Evolutionary conservation across 192 early-diverging fungal genomes (phyloP).

Genomic region (Coemansia sp.): DNA sequence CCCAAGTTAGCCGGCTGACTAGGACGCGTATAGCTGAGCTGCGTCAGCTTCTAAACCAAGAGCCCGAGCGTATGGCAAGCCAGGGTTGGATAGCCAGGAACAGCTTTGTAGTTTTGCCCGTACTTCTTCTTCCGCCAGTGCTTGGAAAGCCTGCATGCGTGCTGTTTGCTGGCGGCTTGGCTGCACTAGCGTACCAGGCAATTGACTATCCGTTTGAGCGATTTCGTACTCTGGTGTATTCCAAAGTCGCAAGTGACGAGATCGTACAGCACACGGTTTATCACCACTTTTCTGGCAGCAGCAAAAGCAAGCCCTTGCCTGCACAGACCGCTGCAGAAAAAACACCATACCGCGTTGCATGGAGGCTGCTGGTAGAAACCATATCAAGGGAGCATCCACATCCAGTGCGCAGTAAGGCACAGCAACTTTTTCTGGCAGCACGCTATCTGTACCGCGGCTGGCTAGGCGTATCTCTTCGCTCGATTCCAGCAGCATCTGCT

Average conservation of each 20-base stretch:
- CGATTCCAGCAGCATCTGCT: constrained; percentile 41
- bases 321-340: constrained; percentile 2
- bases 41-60: constrained; percentile 24
- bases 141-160: constrained; percentile 59
- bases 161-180: constrained; percentile 57
- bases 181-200: constrained; percentile 68
- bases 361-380: constrained; percentile 35
- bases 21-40: constrained; percentile 28
- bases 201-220: constrained; percentile 71
- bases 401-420: constrained; percentile 16
- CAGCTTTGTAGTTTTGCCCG: constrained; percentile 19
- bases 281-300: constrained; percentile 20
- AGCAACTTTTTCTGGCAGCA: constrained; percentile 13
- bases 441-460: constrained; percentile 46
- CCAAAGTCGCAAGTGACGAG: constrained; percentile 57
- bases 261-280: constrained; percentile 31
- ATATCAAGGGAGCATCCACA: constrained; percentile 33
- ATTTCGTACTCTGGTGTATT: constrained; percentile 64
- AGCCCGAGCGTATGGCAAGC: constrained; percentile 27
- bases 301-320: neutral
- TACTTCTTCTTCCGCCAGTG: constrained; percentile 43
- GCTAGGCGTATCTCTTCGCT: constrained; percentile 45
- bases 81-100: constrained; percentile 37
- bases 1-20: constrained; percentile 28
- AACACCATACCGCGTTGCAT: constrained; percentile 31